Evolutionary conservation across 257 asterid genomes (phyloP), one percentile per base, ranked within the genome.

Genomic region (Henckelia pumila): DNA sequence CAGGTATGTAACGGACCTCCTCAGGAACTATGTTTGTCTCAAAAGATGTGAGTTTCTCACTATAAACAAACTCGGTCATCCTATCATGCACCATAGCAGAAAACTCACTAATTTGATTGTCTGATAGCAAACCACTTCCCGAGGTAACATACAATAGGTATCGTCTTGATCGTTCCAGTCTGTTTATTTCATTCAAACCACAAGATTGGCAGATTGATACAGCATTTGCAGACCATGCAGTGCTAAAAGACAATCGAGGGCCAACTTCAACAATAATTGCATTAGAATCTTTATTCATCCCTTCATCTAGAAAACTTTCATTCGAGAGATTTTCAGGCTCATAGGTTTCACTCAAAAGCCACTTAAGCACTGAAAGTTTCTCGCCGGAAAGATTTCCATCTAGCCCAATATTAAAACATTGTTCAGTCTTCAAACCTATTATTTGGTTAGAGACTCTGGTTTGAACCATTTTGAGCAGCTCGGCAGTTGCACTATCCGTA

Each of bases 141-240:
- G 83, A 65, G 60, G 82, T 67, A 16, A 86, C 68, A 64, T 71
- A 75, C 75, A 93, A 66, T 75, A 88, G 65, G 74, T 93, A 93
- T 70, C 96, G 85, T 81, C 97, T 86, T 0, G 95, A 93, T 14
- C 89, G 76, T 63, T 93, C 98, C 68, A 90, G 69, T 71, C 98
- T 83, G 68, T 66, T 82, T 67, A 88, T 75, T 72, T 90, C 96
- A 14, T 82, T 80, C 84, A 93, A 83, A 57, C 89, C 88, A 59
- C 97, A 93, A 20, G 98, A 86, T 77, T 75, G 83, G 74, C 95
- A 93, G 58, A 93, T 83, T 10, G 97, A 93, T 8, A 88, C 97
- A 1, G 98, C 98, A 76, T 90, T 93, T 24, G 97, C 75, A 32
- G 99, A 93, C 97, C 97, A 93, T 6, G 99, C 96, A 24, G 97